phyloP scores from a whole-genome alignment of 148 eudicot species.

The Camellia japonica region DNA sequence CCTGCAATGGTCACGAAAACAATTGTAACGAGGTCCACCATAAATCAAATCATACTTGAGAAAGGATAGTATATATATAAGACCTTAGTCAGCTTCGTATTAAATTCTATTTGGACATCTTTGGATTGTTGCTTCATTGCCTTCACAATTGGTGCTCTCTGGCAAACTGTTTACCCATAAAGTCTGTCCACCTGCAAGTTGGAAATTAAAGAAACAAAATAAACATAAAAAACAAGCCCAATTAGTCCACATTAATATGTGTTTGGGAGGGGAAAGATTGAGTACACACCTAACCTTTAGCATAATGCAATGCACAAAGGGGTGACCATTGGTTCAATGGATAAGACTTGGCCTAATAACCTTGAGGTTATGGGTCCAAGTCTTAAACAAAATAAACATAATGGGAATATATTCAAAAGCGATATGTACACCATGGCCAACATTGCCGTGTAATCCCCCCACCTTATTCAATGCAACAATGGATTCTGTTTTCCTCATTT shows the following conservation, averaged over 20 bases:
- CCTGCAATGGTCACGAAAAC: constrained; percentile 33
- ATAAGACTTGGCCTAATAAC: no score
- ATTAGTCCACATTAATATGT: no score
- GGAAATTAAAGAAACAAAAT: constrained; percentile 7
- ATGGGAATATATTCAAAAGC: background rate
- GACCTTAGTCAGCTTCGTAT: constrained; percentile 67
- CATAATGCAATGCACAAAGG: no score
- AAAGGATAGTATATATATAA: constrained; percentile 5
- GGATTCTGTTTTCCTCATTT: constrained; percentile 80
- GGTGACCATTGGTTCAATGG: no score
- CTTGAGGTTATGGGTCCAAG: no score
- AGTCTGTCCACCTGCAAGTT: constrained; percentile 75
- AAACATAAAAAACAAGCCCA: no score
- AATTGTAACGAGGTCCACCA: background rate
- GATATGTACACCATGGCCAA: constrained; percentile 4
- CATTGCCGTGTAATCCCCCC: constrained; percentile 15
- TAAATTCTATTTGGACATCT: constrained; percentile 76
- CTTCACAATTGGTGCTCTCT: constrained; percentile 71
- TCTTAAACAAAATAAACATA: constrained; percentile 4
- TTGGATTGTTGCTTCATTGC: constrained; percentile 80
- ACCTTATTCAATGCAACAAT: constrained; percentile 95
- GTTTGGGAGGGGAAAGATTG: no score
- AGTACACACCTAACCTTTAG: no score
- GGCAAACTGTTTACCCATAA: constrained; percentile 78
- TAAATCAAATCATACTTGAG: background rate